Evolutionary conservation across 2,329 filamentous ascomycete genomes (phyloP).

Genomic region (Fulvia fulva): DNA sequence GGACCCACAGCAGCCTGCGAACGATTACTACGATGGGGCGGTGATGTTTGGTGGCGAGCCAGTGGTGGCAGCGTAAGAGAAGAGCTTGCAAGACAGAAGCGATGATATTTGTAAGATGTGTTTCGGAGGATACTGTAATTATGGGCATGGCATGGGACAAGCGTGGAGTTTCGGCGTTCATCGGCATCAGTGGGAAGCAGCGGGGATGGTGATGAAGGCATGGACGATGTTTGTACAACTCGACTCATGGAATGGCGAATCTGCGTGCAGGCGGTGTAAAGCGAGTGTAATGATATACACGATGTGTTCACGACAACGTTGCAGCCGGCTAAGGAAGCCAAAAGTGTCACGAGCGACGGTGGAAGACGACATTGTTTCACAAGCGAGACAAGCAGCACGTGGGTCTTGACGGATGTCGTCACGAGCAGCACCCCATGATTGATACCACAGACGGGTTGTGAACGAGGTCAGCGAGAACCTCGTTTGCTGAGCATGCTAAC

Average conservation of each 20-base stretch:
- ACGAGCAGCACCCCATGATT: no score
- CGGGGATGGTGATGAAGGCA: neutral
- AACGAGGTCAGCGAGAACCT: no score
- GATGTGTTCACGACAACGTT: no score
- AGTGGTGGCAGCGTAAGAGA: slow-evolving; percentile 65
- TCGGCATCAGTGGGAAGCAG: neutral
- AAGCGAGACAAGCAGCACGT: no score
- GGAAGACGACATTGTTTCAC: no score
- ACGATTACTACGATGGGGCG: slow-evolving; percentile 81
- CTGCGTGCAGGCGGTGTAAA: neutral
- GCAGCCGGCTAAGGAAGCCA: no score
- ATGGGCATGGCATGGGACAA: neutral
- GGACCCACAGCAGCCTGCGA: slow-evolving; percentile 77
- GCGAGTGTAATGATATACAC: neutral
- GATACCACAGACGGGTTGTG: no score
- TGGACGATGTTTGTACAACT: neutral
- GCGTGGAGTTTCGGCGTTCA: neutral
- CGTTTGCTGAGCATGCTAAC: no score
- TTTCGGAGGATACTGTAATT: neutral
- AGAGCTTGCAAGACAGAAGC: slow-evolving; percentile 34
- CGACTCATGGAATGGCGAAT: neutral
- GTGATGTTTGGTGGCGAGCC: slow-evolving; percentile 89
- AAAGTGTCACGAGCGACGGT: no score
- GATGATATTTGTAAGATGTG: neutral
- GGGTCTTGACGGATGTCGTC: no score